A percentile compares a stretch with the other conserved stretches of the same genome.
Evolutionary conservation across 345 rosid genomes (phyloP).

Genomic region (Populus nigra): DNA sequence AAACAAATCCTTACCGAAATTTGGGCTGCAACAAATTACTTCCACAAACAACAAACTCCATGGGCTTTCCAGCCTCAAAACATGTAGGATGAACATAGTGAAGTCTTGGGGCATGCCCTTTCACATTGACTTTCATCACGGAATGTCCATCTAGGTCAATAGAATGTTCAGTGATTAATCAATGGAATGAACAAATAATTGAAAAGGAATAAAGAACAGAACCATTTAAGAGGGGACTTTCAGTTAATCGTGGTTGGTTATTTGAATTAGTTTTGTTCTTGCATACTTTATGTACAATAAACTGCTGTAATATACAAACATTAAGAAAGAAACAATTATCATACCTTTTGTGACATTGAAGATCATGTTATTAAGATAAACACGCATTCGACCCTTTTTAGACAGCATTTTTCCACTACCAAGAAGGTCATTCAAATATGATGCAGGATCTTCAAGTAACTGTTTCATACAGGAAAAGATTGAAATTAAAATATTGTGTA

Average conservation of each 20-base stretch:
- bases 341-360: conserved; percentile 65
- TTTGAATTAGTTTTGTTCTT: conserved; percentile 1
- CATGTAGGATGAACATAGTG: conserved; percentile 79
- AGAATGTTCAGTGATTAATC: conserved; percentile 4
- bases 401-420: conserved; percentile 70
- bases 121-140: conserved; percentile 49
- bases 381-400: conserved; percentile 65
- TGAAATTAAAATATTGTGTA: conserved; percentile 7
- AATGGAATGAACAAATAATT: neutral
- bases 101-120: conserved; percentile 64
- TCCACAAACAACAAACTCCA: conserved; percentile 86
- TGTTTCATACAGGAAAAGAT: conserved; percentile 32
- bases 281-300: neutral
- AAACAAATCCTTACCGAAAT: conserved; percentile 51
- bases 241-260: neutral
- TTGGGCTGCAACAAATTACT: conserved; percentile 67
- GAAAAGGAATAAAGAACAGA: neutral
- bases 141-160: conserved; percentile 57
- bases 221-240: neutral
- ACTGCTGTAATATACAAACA: neutral
- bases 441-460: conserved; percentile 69
- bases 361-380: conserved; percentile 64
- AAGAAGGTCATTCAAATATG: conserved; percentile 60
- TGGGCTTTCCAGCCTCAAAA: conserved; percentile 92
- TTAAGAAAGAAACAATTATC: conserved; percentile 12